Conservation (phyloP, 352 stramenopile species). For the Phytophthora colocasiae region DNA sequence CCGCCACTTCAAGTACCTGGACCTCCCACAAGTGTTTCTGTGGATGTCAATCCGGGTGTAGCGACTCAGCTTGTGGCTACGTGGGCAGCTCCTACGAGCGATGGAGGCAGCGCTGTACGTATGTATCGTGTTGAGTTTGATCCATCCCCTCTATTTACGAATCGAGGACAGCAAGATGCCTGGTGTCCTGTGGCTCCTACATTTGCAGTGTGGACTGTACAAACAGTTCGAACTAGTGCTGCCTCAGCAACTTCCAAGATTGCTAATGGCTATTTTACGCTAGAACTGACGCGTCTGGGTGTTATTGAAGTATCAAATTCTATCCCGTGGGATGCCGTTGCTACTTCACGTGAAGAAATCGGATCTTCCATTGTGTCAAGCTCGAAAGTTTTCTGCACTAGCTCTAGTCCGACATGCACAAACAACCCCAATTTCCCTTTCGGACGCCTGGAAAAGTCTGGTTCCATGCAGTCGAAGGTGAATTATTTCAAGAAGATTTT, state of each 20-base stretch:
- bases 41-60: conserved; percentile 81
- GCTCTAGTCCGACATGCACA: conserved; percentile 34
- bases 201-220: conserved; percentile 65
- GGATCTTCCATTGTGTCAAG: conserved; percentile 41
- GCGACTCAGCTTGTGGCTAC: conserved; percentile 71
- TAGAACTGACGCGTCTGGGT: conserved; percentile 68
- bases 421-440: conserved; percentile 41
- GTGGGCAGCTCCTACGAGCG: conserved; percentile 57
- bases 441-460: conserved; percentile 52
- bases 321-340: conserved; percentile 94
- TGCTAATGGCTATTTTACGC: conserved; percentile 58
- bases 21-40: conserved; percentile 63
- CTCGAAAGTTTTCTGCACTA: conserved; percentile 73
- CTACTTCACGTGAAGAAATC: conserved; percentile 81
- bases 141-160: conserved; percentile 70
- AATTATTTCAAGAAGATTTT: conserved; percentile 50
- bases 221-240: conserved; percentile 41
- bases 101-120: conserved; percentile 68
- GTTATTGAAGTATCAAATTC: conserved; percentile 57
- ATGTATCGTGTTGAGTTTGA: conserved; percentile 89
- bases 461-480: conserved; percentile 82
- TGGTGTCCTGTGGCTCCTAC: conserved; percentile 71
- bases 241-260: conserved; percentile 38
- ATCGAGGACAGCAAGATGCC: conserved; percentile 66
- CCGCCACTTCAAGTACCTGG: conserved; percentile 83